These are phyloP conservation scores for Aristolochia contorta DNA, from an alignment of 164 flowering plant genomes.

Conservation along the genomic window DNA sequence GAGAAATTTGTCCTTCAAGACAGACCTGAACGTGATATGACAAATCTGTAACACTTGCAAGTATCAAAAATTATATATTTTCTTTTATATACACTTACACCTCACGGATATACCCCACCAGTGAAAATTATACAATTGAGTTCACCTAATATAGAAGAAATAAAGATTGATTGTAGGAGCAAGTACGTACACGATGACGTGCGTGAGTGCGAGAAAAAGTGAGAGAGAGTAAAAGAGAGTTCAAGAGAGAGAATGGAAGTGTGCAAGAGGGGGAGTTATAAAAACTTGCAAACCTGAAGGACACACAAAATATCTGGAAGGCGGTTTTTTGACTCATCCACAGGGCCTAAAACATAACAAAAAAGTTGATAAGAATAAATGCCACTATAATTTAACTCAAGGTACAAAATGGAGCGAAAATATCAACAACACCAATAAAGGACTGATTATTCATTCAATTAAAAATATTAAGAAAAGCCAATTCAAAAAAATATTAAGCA, in stretches of 20 bases:
- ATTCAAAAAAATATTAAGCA: background rate
- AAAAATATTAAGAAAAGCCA: background rate
- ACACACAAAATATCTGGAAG: constrained; percentile 96
- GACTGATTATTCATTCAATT: too few species aligned
- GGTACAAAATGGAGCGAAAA: too few species aligned
- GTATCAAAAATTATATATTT: too few species aligned
- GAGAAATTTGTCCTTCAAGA: constrained; percentile 95
- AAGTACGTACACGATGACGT: too few species aligned
- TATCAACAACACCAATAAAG: too few species aligned
- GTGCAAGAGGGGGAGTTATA: background rate
- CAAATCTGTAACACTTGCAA: background rate
- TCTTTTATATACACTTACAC: background rate
- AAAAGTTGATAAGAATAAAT: background rate
- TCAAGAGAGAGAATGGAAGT: background rate
- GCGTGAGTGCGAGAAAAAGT: background rate
- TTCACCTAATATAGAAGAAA: background rate
- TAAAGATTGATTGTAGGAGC: background rate
- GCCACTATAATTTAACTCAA: too few species aligned
- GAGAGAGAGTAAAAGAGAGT: background rate
- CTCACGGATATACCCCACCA: background rate
- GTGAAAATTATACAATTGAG: background rate
- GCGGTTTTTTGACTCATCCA: constrained; percentile 80
- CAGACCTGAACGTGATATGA: constrained; percentile 35
- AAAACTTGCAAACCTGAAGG: constrained; percentile 55
- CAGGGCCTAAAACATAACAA: constrained; percentile 82